These are phyloP conservation scores for Chimonanthus salicifolius DNA, from an alignment of 164 flowering plant species.

Conservation along the genomic window DNA sequence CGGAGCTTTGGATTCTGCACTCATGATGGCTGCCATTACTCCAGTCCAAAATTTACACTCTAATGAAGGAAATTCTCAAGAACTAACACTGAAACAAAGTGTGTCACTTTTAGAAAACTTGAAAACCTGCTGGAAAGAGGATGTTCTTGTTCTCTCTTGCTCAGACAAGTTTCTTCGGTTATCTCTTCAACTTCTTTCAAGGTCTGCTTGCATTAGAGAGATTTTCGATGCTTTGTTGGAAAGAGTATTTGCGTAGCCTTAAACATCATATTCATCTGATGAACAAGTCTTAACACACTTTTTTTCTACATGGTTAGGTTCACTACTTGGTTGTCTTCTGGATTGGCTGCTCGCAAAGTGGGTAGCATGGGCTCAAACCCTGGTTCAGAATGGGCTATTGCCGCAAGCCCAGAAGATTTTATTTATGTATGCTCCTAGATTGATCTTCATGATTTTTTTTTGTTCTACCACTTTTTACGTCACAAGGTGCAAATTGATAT, in stretches of 20 bases:
- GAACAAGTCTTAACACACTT: background rate
- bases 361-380: constrained; percentile 39
- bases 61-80: constrained; percentile 27
- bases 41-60: constrained; percentile 37
- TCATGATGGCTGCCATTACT: constrained; percentile 40
- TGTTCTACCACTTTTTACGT: background rate
- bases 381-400: constrained; percentile 75
- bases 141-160: constrained; percentile 71
- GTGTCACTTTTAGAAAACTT: constrained; percentile 68
- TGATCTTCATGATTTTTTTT: background rate
- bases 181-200: constrained; percentile 86
- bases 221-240: background rate
- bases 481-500: background rate
- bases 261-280: background rate
- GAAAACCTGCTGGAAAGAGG: constrained; percentile 90
- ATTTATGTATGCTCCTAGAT: constrained; percentile 48
- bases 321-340: constrained; percentile 75
- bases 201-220: constrained; percentile 37
- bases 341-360: constrained; percentile 59
- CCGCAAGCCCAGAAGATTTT: constrained; percentile 80
- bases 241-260: background rate
- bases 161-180: constrained; percentile 91
- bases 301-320: constrained; percentile 38
- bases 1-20: constrained; percentile 74
- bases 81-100: constrained; percentile 73